Percentiles rank a stretch among this genome's conserved stretches.
These are phyloP conservation scores for Xylaria multiplex DNA, from an alignment of 2,329 filamentous ascomycete genomes.

Conservation along the genomic window DNA sequence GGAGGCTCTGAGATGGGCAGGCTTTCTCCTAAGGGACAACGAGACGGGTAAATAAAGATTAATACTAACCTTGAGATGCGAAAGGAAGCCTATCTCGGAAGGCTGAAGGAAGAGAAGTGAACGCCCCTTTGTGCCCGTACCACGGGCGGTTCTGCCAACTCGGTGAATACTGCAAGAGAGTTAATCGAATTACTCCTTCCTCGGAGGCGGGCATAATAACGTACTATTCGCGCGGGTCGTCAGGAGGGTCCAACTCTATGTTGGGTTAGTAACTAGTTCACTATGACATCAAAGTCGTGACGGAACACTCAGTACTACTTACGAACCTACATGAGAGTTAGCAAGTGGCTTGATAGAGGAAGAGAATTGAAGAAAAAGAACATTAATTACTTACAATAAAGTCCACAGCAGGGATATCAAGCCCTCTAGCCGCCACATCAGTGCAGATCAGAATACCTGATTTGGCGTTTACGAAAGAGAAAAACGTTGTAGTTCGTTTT, in stretches of 20 bases:
- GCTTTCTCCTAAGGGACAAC: background rate
- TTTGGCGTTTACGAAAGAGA: constrained; percentile 87
- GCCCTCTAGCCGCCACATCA: constrained; percentile 91
- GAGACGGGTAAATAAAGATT: background rate
- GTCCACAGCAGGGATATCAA: constrained; percentile 95
- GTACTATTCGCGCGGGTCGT: constrained; percentile 71
- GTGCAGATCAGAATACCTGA: constrained; percentile 93
- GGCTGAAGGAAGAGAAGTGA: constrained; percentile 95
- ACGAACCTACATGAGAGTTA: constrained; percentile 32
- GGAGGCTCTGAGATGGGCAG: background rate
- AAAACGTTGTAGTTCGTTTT: constrained; percentile 98
- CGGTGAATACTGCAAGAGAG: constrained; percentile 67
- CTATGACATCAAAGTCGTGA: background rate
- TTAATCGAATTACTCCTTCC: constrained; percentile 1
- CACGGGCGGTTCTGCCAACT: constrained; percentile 92
- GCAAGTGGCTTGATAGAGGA: background rate
- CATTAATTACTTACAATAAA: constrained; percentile 66
- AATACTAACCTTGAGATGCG: constrained; percentile 75
- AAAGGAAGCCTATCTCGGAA: constrained; percentile 89
- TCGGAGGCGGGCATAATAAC: background rate
- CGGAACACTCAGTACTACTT: constrained; percentile 12
- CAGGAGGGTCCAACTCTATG: constrained; percentile 87
- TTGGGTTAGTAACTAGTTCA: constrained; percentile 8
- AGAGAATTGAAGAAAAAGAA: background rate
- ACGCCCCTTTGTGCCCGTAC: constrained; percentile 82